Conservation (phyloP, 1,139 yeast species). For the Debaryomyces fabryi region DNA sequence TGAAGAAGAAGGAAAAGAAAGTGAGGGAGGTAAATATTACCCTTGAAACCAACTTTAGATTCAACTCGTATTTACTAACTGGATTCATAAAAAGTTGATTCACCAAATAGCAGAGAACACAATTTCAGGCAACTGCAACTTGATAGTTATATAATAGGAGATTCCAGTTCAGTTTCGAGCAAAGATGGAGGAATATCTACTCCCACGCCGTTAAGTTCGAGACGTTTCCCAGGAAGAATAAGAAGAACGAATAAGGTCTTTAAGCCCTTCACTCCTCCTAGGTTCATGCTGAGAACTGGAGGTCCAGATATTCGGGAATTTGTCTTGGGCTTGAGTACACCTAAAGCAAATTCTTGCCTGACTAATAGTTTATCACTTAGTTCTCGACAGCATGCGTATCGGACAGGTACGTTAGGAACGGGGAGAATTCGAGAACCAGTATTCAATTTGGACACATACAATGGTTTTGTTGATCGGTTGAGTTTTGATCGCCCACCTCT, state of each 20-base stretch:
- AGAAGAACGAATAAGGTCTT: background rate
- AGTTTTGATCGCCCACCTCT: background rate
- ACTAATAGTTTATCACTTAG: background rate
- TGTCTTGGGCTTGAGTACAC: background rate
- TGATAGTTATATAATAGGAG: background rate
- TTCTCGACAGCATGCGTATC: background rate
- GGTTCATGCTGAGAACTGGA: background rate
- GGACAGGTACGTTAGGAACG: background rate
- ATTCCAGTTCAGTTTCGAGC: background rate
- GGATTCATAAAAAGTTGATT: background rate
- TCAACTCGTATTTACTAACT: background rate
- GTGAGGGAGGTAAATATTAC: background rate
- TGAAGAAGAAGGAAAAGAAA: background rate
- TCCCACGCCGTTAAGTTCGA: background rate
- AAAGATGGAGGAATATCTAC: background rate
- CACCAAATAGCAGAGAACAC: background rate
- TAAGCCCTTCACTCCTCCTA: slow-evolving; percentile 2
- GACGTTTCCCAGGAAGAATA: background rate
- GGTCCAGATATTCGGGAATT: background rate
- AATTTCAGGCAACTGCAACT: background rate
- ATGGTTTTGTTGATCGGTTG: background rate
- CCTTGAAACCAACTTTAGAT: background rate
- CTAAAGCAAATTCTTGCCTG: background rate
- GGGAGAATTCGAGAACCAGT: background rate
- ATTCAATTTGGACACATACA: background rate